Evolutionary conservation across 495 filamentous ascomycete species (phyloP), one percentile per base, ranked within the genome.

Genomic region (Pseudevernia furfuracea): DNA sequence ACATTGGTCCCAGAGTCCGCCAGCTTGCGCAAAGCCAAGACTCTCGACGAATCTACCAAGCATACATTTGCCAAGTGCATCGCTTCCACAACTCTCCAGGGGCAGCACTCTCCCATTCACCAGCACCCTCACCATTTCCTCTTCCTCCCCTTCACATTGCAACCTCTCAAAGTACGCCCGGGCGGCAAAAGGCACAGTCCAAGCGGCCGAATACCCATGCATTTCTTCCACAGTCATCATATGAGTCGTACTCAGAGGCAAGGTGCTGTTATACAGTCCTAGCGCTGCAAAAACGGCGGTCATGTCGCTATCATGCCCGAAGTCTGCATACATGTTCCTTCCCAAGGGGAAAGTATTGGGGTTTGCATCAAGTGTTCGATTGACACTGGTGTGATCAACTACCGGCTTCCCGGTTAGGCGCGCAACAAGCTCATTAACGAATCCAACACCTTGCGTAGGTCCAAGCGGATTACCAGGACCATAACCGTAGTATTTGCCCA

Each of bases 241-340:
- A 21, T 79, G 73, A 8, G 81, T 79, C 43, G 75, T 78, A 0
- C 78, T 76, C 1, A 87, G 73, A 0, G 76, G 74, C 10, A 59
- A 68, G 0, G 84, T 88, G 30, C 69, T 72, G 41, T 90, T 87
- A 71, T 89, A 94, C 60, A 95, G 67, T 0, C 90, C 87, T 64
- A 96, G 69, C 1, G 90, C 89, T 23, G 81, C 82, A 73, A 89
- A 86, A 38, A 91, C 83, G 23, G 79, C 78, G 19, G 84, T 83
- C 84, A 95, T 87, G 64, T 88, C 85, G 71, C 94, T 95, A 74
- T 96, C 91, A 70, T 96, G 91, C 28, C 85, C 87, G 71, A 96
- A 95, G 74, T 96, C 91, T 0, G 89, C 90, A 65, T 91, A 96
- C 6, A 94, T 72, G 8, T 64, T 74, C 23, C 76, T 73, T 49